Conservation (phyloP, 2,329 filamentous ascomycete species). For the Xylaria sp. region DNA sequence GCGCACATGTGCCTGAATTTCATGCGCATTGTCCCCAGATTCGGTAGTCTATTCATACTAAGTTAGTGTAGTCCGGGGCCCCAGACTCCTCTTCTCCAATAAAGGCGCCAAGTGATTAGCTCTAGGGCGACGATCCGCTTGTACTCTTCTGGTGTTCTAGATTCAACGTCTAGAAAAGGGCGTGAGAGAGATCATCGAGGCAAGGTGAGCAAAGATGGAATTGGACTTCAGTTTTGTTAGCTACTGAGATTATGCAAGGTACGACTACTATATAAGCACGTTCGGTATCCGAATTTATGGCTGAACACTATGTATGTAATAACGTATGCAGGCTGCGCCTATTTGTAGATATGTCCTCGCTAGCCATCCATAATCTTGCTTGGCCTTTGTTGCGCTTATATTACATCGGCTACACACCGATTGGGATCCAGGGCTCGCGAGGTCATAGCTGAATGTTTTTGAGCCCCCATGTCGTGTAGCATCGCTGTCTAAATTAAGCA, state of each 20-base stretch:
- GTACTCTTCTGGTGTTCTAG: background rate
- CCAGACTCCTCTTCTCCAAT: slow-evolving; percentile 19
- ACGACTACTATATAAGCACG: background rate
- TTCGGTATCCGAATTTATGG: background rate
- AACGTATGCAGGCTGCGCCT: slow-evolving; percentile 1
- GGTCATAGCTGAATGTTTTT: background rate
- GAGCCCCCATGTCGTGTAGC: background rate
- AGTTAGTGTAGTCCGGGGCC: slow-evolving; percentile 12
- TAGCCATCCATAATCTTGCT: background rate
- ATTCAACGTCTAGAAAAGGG: background rate
- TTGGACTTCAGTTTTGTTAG: background rate
- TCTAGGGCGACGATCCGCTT: background rate
- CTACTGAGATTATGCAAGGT: slow-evolving; percentile 18
- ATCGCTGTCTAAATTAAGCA: background rate
- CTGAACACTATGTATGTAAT: background rate
- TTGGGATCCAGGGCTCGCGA: background rate
- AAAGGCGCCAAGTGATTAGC: slow-evolving; percentile 5
- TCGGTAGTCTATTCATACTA: slow-evolving; percentile 2
- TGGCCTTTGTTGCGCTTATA: background rate
- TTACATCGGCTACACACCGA: background rate
- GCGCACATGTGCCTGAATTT: slow-evolving; percentile 1
- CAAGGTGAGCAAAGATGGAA: background rate
- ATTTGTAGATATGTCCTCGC: background rate
- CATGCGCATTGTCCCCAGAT: slow-evolving; percentile 13
- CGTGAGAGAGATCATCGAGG: background rate